Percentiles rank a stretch among this genome's conserved stretches.
These are phyloP conservation scores for Trichaptum fuscoviolaceum DNA, from an alignment of 768 basidiomycete genomes.

Conservation along the genomic window DNA sequence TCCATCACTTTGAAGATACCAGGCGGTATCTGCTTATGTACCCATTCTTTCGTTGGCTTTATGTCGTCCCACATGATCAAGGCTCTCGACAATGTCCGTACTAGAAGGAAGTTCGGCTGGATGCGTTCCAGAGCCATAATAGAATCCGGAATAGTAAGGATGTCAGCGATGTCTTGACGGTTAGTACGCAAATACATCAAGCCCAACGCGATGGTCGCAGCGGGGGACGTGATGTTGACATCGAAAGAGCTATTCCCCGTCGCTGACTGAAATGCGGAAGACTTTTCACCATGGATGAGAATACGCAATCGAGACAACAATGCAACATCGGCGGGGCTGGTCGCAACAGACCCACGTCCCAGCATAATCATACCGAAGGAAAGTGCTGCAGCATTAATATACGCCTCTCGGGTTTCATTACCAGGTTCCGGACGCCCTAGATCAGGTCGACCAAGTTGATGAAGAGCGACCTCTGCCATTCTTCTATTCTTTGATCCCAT, in stretches of 20 bases:
- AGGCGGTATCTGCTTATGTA: constrained; percentile 61
- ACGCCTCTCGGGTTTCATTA: constrained; percentile 88
- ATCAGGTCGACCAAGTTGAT: constrained; percentile 74
- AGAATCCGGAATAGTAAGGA: constrained; percentile 79
- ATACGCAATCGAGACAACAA: constrained; percentile 63
- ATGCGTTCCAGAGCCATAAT: constrained; percentile 75
- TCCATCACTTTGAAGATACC: constrained; percentile 60
- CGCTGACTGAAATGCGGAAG: constrained; percentile 30
- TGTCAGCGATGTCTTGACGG: constrained; percentile 79
- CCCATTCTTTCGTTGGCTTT: constrained; percentile 67
- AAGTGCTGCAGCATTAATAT: constrained; percentile 82
- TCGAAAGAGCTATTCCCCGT: constrained; percentile 56
- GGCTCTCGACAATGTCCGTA: constrained; percentile 70
- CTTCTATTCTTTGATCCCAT: constrained; percentile 81
- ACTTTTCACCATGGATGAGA: constrained; percentile 72
- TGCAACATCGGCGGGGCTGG: constrained; percentile 70
- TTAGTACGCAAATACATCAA: constrained; percentile 90
- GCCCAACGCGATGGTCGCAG: constrained; percentile 84
- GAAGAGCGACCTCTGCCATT: constrained; percentile 90
- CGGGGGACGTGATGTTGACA: constrained; percentile 85
- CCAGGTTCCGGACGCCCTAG: constrained; percentile 78
- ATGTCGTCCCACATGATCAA: constrained; percentile 88
- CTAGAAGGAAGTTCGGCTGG: constrained; percentile 80
- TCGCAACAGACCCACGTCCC: constrained; percentile 61
- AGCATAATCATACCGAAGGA: constrained; percentile 97